Base-by-base conservation (phyloP, 2,329 filamentous ascomycete genomes). In the Berkeleyomyces rouxiae region DNA sequence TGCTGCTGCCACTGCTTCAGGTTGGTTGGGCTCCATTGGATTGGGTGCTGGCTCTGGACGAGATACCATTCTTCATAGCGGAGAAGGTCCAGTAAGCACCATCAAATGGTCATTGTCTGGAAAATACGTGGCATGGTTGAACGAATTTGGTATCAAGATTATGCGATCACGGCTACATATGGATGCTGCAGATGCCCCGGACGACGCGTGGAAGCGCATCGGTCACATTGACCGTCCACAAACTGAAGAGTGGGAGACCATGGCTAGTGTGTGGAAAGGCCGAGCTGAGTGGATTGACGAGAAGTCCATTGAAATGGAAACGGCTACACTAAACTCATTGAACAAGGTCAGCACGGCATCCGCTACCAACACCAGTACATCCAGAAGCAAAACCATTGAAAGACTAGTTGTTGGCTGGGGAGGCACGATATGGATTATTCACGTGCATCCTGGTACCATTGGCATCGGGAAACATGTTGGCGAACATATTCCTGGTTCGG, bases 91-190 rank as follows among this genome's bases (percentile, higher is more conserved):
- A 1, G 93, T 99, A 66, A 92, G 84, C 71, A 87, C 85, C 3
- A 93, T 99, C 70, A 92, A 95, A 72, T 99, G 92, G 90, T 97
- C 92, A 0, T 72, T 92, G 47, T 92, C 90, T 0, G 92, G 93
- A 0, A 93, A 87, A 74, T 97, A 91, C 70, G 87, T 96, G 0
- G 88, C 85, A 0, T 99, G 93, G 93, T 80, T 95, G 47, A 99
- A 97, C 69, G 93, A 99, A 73, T 87, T 95, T 69, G 93, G 93
- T 3, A 95, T 97, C 71, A 96, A 96, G 72, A 93, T 99, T 65
- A 97, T 97, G 91, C 83, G 93, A 44, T 90, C 90, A 3, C 89
- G 93, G 70, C 71, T 95, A 23, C 83, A 91, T 67, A 78, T 96
- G 4, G 89, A 95, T 4, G 84, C 78, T 66, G 79, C 80, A 10